Conservation (phyloP, 306 rosid species). For the Fagus crenata region DNA sequence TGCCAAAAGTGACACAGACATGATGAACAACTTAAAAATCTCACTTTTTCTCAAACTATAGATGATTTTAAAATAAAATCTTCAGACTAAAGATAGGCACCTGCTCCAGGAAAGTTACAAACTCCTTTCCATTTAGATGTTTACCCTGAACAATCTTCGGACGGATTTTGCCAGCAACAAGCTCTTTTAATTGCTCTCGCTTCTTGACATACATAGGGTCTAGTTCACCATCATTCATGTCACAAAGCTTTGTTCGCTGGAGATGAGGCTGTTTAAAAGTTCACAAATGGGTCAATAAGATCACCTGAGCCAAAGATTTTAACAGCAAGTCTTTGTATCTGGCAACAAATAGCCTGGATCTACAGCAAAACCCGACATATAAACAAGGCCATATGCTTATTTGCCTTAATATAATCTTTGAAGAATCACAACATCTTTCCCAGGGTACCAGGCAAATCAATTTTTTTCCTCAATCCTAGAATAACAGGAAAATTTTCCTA, state of each 20-base stretch:
- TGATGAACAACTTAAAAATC: conserved; percentile 17
- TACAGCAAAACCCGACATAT: neutral
- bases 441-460: neutral
- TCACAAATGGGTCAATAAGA: conserved; percentile 20
- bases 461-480: conserved; percentile 1
- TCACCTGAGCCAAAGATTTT: neutral
- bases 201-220: conserved; percentile 68
- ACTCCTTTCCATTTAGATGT: conserved; percentile 76
- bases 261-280: conserved; percentile 82
- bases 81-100: conserved; percentile 36
- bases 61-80: conserved; percentile 4
- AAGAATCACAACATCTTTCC: neutral
- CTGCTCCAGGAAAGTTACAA: conserved; percentile 84
- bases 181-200: conserved; percentile 77
- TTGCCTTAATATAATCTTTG: neutral
- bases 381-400: neutral
- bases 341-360: neutral
- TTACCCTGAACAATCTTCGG: conserved; percentile 93
- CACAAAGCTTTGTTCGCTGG: conserved; percentile 93
- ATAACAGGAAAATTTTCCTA: neutral
- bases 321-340: neutral
- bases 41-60: conserved; percentile 18
- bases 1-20: neutral
- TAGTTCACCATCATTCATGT: conserved; percentile 83
- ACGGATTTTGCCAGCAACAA: conserved; percentile 72